Evolutionary conservation across 306 rosid species (phyloP).

Genomic region (Acacia acuminata): DNA sequence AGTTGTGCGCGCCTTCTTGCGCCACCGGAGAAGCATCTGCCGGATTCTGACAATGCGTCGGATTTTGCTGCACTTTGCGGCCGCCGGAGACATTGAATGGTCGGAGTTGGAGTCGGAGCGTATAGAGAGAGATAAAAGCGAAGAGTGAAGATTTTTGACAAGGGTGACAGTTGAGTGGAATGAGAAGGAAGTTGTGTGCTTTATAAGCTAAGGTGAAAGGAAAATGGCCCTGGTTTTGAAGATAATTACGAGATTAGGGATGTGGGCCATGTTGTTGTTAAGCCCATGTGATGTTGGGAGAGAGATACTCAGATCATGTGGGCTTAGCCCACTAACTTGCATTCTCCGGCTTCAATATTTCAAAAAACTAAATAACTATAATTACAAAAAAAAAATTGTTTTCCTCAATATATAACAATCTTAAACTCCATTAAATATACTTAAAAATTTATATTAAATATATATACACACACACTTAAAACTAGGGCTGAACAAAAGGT

Average conservation of each 20-base stretch:
- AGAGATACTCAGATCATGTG: slow-evolving; percentile 22
- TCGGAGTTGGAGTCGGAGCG: not conserved
- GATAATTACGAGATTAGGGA: slow-evolving; percentile 64
- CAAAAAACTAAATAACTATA: too few species aligned
- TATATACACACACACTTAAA: too few species aligned
- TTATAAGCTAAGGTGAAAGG: not conserved
- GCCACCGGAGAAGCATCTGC: slow-evolving; percentile 85
- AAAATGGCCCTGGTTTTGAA: slow-evolving; percentile 35
- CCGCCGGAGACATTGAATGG: slow-evolving; percentile 40
- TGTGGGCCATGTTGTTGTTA: slow-evolving; percentile 12
- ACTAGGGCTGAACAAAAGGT: too few species aligned
- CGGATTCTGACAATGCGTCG: slow-evolving; percentile 83
- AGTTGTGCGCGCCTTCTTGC: slow-evolving; percentile 51
- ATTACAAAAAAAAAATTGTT: too few species aligned
- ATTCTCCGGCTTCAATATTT: not conserved
- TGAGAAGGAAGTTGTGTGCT: not conserved
- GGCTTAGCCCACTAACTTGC: slow-evolving; percentile 37
- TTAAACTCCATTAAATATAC: too few species aligned
- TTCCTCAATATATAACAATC: too few species aligned
- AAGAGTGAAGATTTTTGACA: not conserved
- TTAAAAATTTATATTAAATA: too few species aligned
- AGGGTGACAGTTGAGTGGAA: not conserved
- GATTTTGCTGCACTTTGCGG: slow-evolving; percentile 61
- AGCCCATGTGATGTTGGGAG: slow-evolving; percentile 40
- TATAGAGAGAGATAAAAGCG: not conserved